phyloP scores from a whole-genome alignment of 2,329 filamentous ascomycete species.

The Talaromyces sp. region DNA sequence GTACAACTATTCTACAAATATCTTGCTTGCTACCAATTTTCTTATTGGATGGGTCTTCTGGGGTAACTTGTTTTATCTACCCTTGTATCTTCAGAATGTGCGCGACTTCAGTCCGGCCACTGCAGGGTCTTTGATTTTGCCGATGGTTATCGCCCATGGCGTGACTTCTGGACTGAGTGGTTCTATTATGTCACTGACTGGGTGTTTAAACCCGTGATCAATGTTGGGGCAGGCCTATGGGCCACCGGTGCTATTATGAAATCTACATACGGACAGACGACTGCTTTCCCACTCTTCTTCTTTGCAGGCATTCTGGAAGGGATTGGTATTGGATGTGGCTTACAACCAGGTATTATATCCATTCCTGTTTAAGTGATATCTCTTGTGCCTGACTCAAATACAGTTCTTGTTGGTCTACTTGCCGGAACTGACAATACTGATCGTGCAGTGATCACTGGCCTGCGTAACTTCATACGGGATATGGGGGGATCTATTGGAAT shows the following conservation, averaged over 20 bases:
- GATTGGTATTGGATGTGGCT: not conserved
- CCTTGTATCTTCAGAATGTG: slow-evolving; percentile 2
- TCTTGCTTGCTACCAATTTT: not conserved
- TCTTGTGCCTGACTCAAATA: not conserved
- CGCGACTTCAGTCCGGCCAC: not conserved
- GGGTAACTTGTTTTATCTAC: slow-evolving; percentile 4
- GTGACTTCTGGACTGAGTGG: not conserved
- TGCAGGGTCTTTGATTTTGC: not conserved
- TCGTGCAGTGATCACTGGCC: slow-evolving; percentile 1
- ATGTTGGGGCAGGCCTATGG: not conserved
- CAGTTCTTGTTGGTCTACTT: not conserved
- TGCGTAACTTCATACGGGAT: slow-evolving; percentile 3
- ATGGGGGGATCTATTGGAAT: not conserved
- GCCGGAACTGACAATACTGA: not conserved
- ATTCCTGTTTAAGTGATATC: not conserved
- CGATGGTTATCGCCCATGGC: slow-evolving; percentile 1
- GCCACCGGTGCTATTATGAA: not conserved
- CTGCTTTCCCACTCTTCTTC: not conserved
- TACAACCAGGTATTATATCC: not conserved
- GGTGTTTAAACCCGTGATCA: not conserved
- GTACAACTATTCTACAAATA: not conserved
- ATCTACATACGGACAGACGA: not conserved
- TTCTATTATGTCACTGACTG: not conserved
- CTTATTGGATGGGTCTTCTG: slow-evolving; percentile 3
- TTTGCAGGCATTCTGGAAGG: not conserved